phyloP scores from a whole-genome alignment of 73 alveolate species.

The Paramecium octaurelia region DNA sequence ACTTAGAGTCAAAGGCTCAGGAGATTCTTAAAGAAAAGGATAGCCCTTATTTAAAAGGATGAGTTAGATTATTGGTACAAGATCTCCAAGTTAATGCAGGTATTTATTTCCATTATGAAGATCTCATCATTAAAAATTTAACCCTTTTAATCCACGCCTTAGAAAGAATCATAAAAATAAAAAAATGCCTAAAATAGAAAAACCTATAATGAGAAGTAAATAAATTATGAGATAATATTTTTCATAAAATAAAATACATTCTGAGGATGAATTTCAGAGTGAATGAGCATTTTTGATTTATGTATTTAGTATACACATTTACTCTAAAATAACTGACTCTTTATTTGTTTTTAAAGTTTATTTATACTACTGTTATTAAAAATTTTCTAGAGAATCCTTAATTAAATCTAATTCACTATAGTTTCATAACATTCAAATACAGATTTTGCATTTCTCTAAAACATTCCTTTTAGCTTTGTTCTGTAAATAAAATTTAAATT shows the following conservation, averaged over 20 bases:
- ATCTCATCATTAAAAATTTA: slow-evolving; percentile 9
- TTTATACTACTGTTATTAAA: neutral
- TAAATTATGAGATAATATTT: neutral
- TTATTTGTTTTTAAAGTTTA: neutral
- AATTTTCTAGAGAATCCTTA: neutral
- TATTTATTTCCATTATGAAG: neutral
- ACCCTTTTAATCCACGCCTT: neutral
- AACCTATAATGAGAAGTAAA: neutral
- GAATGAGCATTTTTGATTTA: neutral
- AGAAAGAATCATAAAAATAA: neutral
- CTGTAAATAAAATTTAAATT: neutral
- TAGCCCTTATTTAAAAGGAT: slow-evolving; percentile 6
- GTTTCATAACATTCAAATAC: neutral
- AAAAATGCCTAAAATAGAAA: neutral
- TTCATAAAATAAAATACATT: neutral
- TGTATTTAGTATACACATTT: neutral
- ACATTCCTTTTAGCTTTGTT: neutral
- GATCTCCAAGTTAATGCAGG: slow-evolving; percentile 25
- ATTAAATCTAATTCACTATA: neutral
- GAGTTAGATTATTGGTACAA: neutral
- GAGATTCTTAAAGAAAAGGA: neutral
- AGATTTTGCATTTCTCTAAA: neutral
- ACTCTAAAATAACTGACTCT: neutral
- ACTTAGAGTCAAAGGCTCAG: neutral
- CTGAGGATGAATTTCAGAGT: neutral